Conservation (phyloP, 2,329 filamentous ascomycete genomes). For the Epichloe sibirici region DNA sequence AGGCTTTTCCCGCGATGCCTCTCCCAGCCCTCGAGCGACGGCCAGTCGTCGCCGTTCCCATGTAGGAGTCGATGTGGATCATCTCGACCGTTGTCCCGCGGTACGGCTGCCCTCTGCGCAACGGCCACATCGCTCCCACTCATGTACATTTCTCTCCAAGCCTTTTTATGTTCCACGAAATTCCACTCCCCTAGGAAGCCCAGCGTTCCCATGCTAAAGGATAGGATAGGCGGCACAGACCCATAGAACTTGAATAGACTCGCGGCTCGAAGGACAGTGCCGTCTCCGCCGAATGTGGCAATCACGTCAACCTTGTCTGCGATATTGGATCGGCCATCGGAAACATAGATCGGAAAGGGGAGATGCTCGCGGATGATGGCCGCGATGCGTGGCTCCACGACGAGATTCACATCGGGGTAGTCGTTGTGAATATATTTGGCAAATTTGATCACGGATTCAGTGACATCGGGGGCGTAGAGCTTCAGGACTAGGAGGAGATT, state of each 20-base stretch:
- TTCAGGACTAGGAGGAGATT: slow-evolving; percentile 49
- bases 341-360: slow-evolving; percentile 60
- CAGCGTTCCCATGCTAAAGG: slow-evolving; percentile 93
- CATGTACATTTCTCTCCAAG: slow-evolving; percentile 90
- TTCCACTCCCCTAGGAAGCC: slow-evolving; percentile 97
- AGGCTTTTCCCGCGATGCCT: slow-evolving; percentile 68
- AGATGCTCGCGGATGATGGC: slow-evolving; percentile 57
- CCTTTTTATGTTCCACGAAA: slow-evolving; percentile 82
- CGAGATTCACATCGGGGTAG: slow-evolving; percentile 69
- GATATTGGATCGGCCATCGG: slow-evolving; percentile 39
- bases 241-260: slow-evolving; percentile 61
- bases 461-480: slow-evolving; percentile 41
- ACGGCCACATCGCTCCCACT: slow-evolving; percentile 40
- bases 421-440: slow-evolving; percentile 63
- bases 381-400: slow-evolving; percentile 72
- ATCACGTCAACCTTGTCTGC: slow-evolving; percentile 78
- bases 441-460: slow-evolving; percentile 39
- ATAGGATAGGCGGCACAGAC: slow-evolving; percentile 78
- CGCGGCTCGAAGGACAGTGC: slow-evolving; percentile 25
- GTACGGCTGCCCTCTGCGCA: slow-evolving; percentile 29
- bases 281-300: slow-evolving; percentile 80
- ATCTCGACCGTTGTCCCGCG: slow-evolving; percentile 16
- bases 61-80: neutral
- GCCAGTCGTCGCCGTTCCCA: neutral
- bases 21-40: slow-evolving; percentile 46